Evolutionary conservation across 371 early-diverging fungal species (phyloP).

Genomic region (Rhizomucor pusillus): DNA sequence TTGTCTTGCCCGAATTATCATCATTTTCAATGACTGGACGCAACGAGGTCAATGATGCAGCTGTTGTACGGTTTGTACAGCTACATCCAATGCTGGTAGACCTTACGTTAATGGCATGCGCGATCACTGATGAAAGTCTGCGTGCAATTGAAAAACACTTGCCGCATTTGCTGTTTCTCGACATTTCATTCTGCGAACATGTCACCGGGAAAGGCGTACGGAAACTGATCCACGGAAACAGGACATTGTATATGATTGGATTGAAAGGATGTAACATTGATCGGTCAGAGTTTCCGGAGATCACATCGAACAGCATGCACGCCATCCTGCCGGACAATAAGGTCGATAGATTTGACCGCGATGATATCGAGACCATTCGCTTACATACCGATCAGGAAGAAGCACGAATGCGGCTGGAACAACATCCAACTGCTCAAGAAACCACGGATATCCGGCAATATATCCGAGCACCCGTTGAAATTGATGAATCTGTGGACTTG

Average conservation of each 20-base stretch:
- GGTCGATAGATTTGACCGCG: slow-evolving; percentile 8
- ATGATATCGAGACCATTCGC: slow-evolving; percentile 8
- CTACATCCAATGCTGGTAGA: slow-evolving; percentile 24
- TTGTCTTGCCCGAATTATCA: slow-evolving; percentile 20
- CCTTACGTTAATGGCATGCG: slow-evolving; percentile 33
- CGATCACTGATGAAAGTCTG: slow-evolving; percentile 36
- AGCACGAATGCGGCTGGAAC: neutral
- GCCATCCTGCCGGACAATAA: slow-evolving; percentile 1
- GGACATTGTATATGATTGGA: slow-evolving; percentile 33
- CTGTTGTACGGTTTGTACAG: slow-evolving; percentile 34
- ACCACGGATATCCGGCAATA: too few relatives aligned
- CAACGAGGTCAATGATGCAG: slow-evolving; percentile 25
- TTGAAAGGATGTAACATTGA: slow-evolving; percentile 30
- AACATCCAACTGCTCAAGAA: too few relatives aligned
- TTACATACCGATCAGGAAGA: slow-evolving; percentile 2
- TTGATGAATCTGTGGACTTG: neutral
- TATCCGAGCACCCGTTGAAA: neutral
- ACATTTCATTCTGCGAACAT: slow-evolving; percentile 32
- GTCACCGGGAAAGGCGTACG: slow-evolving; percentile 30
- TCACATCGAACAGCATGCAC: slow-evolving; percentile 1
- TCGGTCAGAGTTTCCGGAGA: slow-evolving; percentile 30
- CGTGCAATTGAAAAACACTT: slow-evolving; percentile 22
- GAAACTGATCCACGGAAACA: slow-evolving; percentile 17
- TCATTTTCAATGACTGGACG: slow-evolving; percentile 38
- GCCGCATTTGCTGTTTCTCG: slow-evolving; percentile 24